Base-by-base conservation (phyloP, 2,329 filamentous ascomycete species). In the Cryphonectria naterciae region DNA sequence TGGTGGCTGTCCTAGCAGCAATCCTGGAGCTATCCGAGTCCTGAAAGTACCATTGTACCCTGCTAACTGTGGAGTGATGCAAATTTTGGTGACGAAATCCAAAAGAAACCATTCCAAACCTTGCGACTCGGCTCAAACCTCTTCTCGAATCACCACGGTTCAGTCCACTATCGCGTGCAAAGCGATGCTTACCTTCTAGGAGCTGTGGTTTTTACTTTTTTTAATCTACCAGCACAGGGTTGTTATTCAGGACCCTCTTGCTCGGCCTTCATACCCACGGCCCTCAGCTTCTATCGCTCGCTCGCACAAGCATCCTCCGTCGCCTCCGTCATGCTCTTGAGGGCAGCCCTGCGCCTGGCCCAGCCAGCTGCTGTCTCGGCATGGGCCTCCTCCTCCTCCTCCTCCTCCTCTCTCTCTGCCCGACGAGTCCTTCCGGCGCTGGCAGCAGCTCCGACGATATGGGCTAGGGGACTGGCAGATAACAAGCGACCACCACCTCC, bases 401-500 rank as follows among this genome's bases (percentile, higher is more conserved):
- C 78, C 63, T 73, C 74, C n/a, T 32, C 32, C 32, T 32, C 32
- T 32, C 32, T 32, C 70, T 70, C 77, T 25, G 72, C 78, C 62
- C 73, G 79, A 13, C 78, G 80, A 73, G 77, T 79, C 25, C 43
- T 67, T 41, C 71, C 71, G 65, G 69, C 69, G 22, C 37, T 71
- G 63, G 22, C 69, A 73, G 74, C 77, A 46, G 76, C 75, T 7
- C 76, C 81, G 39, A 76, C 78, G 73, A 74, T 81, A 80, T 85
- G 83, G 83, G 77, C 73, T 71, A 80, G 83, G 71, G 81, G 81
- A 35, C 82, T 86, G 81, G 83, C 83, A 56, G 79, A 82, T 41
- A 77, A 81, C 72, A 81, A 81, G 71, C 77, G 77, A 46, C 73
- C 75, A 65, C 75, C 75, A 56, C 75, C 77, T 66, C 73, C 69